Base-by-base conservation (phyloP, 306 rosid species). In the Vicia sativa region DNA sequence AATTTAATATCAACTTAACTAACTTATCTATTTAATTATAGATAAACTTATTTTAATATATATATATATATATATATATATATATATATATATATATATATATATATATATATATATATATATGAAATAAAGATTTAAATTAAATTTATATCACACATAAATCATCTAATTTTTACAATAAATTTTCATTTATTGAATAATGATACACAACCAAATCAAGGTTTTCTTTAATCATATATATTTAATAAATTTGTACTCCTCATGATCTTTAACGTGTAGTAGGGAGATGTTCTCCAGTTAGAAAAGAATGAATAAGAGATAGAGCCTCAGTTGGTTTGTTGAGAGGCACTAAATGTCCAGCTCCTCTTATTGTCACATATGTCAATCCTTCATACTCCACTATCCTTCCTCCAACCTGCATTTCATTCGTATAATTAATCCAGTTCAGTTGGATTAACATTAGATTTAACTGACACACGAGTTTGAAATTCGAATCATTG, bases 301-400 rank as follows among this genome's bases (percentile, higher is more conserved):
- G 50, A 76, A 81, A 84, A 54, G 86, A 78, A 68, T 70, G 84
- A 75, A 84, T 78, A 0, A 84, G 70, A 43, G 84, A 72, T 14
- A 84, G 84, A 41, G 80, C 80, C 18, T 84, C 73, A 38, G 28
- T 65, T 10, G 84, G 88, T 44, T 81, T 84, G 76, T 84, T 78
- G 3, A 84, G 74, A 46, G 88, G 86, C 34, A 81, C 86, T 79
- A 84, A 61, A 31, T 84, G 89, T 11, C 86, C 89, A 11, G 89
- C 89, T 45, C 89, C 89, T 81, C 86, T 81, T 35, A 81, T 76
- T 60, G 84, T 84, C 21, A 84, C 86, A 8, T 54, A 81, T 49
- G 86, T 84, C 15, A 84, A 4, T 10, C 89, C 89, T 73, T 84
- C 89, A 44, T 84, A 81, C 59, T 81, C 86, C 48, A 69, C 89